Evolutionary conservation across 1,284 basidiomycete genomes (phyloP).

Genomic region (Ceratobasidium sp.): DNA sequence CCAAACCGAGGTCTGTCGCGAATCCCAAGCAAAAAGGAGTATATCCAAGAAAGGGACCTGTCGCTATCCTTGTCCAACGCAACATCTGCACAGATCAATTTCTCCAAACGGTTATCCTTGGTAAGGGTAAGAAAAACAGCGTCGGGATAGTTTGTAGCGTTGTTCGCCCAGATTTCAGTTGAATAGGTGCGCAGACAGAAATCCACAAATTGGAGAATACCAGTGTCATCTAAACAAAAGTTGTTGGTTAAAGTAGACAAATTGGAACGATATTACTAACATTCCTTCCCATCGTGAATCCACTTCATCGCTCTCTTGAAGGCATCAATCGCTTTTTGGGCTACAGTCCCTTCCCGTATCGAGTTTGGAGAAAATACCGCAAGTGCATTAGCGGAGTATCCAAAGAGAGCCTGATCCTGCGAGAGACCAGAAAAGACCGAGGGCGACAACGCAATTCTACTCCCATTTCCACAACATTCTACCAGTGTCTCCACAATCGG

Average conservation of each 20-base stretch:
- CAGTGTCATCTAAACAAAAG: constrained; percentile 69
- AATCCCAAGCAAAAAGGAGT: constrained; percentile 70
- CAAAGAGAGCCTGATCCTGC: constrained; percentile 57
- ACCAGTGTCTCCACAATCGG: constrained; percentile 8
- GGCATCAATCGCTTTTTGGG: not conserved
- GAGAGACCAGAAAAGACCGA: not conserved
- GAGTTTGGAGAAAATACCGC: not conserved
- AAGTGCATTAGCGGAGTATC: not conserved
- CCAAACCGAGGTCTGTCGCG: constrained; percentile 68
- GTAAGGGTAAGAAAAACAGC: constrained; percentile 86
- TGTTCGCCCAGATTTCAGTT: constrained; percentile 73
- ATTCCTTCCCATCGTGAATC: constrained; percentile 16
- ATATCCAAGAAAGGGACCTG: constrained; percentile 70
- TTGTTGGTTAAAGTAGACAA: not conserved
- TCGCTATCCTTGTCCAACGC: constrained; percentile 59
- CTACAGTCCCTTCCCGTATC: constrained; percentile 3
- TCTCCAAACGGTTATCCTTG: constrained; percentile 75
- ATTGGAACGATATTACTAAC: not conserved
- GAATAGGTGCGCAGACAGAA: constrained; percentile 70
- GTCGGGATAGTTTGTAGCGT: constrained; percentile 76
- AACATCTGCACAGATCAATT: constrained; percentile 63
- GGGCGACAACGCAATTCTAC: not conserved
- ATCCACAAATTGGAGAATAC: constrained; percentile 73
- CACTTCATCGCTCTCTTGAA: constrained; percentile 38
- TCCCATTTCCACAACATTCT: constrained; percentile 1